Base-by-base conservation (phyloP, 345 rosid genomes). In the Gossypium raimondii region DNA sequence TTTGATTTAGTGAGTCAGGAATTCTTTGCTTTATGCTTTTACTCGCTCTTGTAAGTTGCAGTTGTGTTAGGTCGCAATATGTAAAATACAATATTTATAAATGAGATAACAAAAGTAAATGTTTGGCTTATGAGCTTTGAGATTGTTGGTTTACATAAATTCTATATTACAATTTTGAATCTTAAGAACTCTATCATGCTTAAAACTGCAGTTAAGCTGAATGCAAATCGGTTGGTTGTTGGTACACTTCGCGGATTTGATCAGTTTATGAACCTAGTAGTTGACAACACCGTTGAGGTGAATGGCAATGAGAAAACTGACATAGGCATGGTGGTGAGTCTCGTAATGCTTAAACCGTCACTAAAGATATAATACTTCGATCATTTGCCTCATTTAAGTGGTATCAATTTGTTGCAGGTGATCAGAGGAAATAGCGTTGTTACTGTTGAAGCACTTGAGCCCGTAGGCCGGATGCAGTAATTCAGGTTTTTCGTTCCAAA, bases 171-270 rank as follows among this genome's bases (percentile, higher is more conserved):
- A 29, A 29, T 29, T 29, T 29, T 29, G 38, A 29, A 29, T 29
- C 38, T 29, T 29, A 29, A 29, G 38, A 29, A 3, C 38, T 29
- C 38, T 29, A 29, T 29, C 38, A 29, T 29, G 38, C 38, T 29
- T 29, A 29, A 29, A 29, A 14, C 3, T 82, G 85, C 83, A 91
- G 93, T 91, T 76, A 91, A 91, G 90, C 87, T 91, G 65, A 88
- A 89, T 81, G 97, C 92, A 11, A 91, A 91, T 65, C 67, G 97
- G 72, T 84, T 89, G 92, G 86, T 91, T 50, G 86, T 84, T 24
- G 97, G 97, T 60, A 89, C 94, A 0, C 97, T 91, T 48, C 91
- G 97, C 43, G 97, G 97, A 38, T 91, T 91, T 63, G 92, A 91
- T 56, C 97, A 91, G 75, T 91, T 91, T 64, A 89, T 91, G 97